These are phyloP conservation scores for Lodderomyces metapsilosis DNA, from an alignment of 1,139 yeast genomes.

Conservation along the genomic window DNA sequence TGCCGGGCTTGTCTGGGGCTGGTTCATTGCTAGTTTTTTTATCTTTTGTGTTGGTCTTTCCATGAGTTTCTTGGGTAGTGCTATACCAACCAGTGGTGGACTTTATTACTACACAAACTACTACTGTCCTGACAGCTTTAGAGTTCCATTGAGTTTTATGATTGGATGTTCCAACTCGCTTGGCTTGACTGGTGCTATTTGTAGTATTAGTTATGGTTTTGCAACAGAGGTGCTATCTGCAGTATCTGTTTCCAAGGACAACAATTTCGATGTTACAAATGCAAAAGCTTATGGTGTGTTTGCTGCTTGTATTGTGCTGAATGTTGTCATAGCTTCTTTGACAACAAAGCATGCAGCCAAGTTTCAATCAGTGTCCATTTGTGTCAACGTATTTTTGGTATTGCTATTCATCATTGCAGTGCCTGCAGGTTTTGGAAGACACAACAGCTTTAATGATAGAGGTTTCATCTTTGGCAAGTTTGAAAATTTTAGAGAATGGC, in stretches of 20 bases:
- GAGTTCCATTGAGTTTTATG: conserved; percentile 38
- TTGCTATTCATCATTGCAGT: conserved; percentile 59
- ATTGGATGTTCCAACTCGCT: conserved; percentile 42
- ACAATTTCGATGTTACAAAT: conserved; percentile 28
- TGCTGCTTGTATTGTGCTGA: conserved; percentile 31
- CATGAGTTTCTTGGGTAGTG: conserved; percentile 62
- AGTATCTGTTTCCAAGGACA: conserved; percentile 27
- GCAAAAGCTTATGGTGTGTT: conserved; percentile 34
- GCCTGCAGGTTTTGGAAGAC: conserved; percentile 60
- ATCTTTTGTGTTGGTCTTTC: conserved; percentile 57
- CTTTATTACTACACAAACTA: conserved; percentile 55
- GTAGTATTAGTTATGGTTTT: conserved; percentile 37
- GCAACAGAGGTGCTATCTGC: conserved; percentile 36
- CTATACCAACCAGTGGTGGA: conserved; percentile 72
- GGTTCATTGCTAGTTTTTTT: conserved; percentile 59
- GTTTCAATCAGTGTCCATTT: conserved; percentile 59
- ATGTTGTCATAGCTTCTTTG: conserved; percentile 27
- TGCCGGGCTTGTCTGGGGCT: conserved; percentile 63
- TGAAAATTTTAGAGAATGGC: conserved; percentile 38
- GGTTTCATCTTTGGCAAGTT: conserved; percentile 52
- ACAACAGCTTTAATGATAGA: conserved; percentile 37
- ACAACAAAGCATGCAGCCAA: conserved; percentile 47
- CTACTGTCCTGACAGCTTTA: conserved; percentile 27
- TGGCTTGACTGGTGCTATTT: conserved; percentile 34
- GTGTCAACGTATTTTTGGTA: conserved; percentile 53